Evolutionary conservation across 352 stramenopile genomes (phyloP).

Genomic region (Peronospora farinosa): DNA sequence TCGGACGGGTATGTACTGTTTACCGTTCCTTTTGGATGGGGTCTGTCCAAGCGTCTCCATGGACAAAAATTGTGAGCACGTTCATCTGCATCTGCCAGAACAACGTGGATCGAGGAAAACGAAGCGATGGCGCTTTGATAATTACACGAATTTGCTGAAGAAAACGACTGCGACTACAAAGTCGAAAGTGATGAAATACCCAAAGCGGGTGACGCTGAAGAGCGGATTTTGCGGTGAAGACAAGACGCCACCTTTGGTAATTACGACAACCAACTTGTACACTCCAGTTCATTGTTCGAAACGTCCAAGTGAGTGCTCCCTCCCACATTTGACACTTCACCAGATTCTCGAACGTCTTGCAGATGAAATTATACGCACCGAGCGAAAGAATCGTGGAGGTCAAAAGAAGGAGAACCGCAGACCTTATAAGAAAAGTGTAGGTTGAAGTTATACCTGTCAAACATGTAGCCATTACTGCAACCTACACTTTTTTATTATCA

Average conservation of each 20-base stretch:
- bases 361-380: slow-evolving; percentile 29
- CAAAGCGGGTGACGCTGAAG: slow-evolving; percentile 15
- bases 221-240: slow-evolving; percentile 42
- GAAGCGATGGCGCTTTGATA: slow-evolving; percentile 35
- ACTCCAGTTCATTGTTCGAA: slow-evolving; percentile 34
- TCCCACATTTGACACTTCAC: slow-evolving; percentile 46
- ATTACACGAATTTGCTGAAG: slow-evolving; percentile 31
- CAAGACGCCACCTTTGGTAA: slow-evolving; percentile 4
- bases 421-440: slow-evolving; percentile 1
- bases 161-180: slow-evolving; percentile 11
- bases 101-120: background rate
- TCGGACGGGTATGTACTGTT: slow-evolving; percentile 47
- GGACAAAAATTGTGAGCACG: slow-evolving; percentile 31
- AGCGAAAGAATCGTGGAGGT: slow-evolving; percentile 19
- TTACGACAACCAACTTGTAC: slow-evolving; percentile 14
- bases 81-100: slow-evolving; percentile 33
- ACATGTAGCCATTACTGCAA: background rate
- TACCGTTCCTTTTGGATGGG: slow-evolving; percentile 39
- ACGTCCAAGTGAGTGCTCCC: slow-evolving; percentile 23
- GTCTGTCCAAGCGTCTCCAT: slow-evolving; percentile 32
- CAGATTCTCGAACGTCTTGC: slow-evolving; percentile 51
- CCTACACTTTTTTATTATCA: no score
- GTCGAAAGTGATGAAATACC: slow-evolving; percentile 6
- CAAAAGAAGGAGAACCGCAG: slow-evolving; percentile 20
- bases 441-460: no score